A percentile compares a stretch with the other conserved stretches of the same genome.
Evolutionary conservation across 306 rosid species (phyloP).

Genomic region (Dalbergia cochinchinensis): DNA sequence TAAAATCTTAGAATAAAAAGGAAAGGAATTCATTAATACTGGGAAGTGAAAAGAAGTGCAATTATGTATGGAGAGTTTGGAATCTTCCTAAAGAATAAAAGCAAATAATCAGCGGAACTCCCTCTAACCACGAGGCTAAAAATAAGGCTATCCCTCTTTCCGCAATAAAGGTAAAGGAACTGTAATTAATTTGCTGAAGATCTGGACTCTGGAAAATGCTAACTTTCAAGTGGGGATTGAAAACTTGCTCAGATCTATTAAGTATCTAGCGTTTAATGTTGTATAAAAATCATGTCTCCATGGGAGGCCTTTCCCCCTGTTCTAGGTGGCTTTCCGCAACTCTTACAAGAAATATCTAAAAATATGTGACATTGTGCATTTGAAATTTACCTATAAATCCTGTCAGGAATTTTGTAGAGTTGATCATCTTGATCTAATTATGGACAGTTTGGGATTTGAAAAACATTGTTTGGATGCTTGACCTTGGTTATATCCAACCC

Average conservation of each 20-base stretch:
- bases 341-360: slow-evolving; percentile 27
- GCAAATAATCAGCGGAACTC: neutral
- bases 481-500: slow-evolving; percentile 26
- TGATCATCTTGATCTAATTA: slow-evolving; percentile 35
- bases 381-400: neutral
- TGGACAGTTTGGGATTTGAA: slow-evolving; percentile 37
- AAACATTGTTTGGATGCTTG: slow-evolving; percentile 32
- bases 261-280: slow-evolving; percentile 4
- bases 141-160: neutral
- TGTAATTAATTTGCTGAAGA: slow-evolving; percentile 8
- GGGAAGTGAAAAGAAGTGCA: neutral
- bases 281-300: slow-evolving; percentile 32
- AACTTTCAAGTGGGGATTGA: neutral
- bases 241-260: slow-evolving; percentile 6
- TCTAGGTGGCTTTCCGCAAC: slow-evolving; percentile 5
- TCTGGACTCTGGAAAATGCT: neutral
- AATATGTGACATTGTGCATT: neutral
- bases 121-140: neutral
- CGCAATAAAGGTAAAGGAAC: neutral
- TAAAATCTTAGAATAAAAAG: neutral
- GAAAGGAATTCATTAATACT: neutral
- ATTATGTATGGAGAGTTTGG: neutral
- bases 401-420: slow-evolving; percentile 35
- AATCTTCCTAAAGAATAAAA: neutral
- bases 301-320: neutral